phyloP scores from a whole-genome alignment of 2,329 filamentous ascomycete species.

The Fusarium sp. region DNA sequence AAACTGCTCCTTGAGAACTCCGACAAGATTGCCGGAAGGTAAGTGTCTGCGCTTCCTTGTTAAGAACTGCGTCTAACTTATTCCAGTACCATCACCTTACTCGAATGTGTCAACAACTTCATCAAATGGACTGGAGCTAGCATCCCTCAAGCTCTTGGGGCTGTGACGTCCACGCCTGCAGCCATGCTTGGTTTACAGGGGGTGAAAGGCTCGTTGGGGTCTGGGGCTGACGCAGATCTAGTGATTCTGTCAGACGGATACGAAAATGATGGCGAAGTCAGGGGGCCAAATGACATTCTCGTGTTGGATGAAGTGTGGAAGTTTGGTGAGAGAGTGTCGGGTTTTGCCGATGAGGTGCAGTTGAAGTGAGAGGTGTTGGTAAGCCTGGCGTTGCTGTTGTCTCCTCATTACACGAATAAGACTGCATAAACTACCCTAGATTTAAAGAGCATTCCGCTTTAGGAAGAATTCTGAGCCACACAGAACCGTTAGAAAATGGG shows the following conservation, averaged over 20 bases:
- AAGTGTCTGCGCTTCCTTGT: conserved; percentile 50
- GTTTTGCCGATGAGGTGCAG: conserved; percentile 32
- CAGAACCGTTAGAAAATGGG: background rate
- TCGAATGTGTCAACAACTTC: conserved; percentile 88
- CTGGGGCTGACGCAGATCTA: conserved; percentile 76
- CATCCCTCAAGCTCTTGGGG: conserved; percentile 76
- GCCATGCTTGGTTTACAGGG: conserved; percentile 77
- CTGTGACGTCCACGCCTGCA: conserved; percentile 83
- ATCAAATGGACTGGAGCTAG: conserved; percentile 78
- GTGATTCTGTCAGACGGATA: conserved; percentile 73
- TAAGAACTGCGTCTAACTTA: conserved; percentile 9
- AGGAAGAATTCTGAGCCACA: conserved; percentile 1
- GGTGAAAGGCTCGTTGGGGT: conserved; percentile 74
- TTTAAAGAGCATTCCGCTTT: conserved; percentile 12
- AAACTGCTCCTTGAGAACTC: conserved; percentile 83
- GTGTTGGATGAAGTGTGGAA: conserved; percentile 85
- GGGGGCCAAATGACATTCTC: conserved; percentile 63
- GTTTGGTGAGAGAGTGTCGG: conserved; percentile 71
- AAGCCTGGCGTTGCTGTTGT: conserved; percentile 8
- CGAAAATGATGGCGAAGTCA: conserved; percentile 42
- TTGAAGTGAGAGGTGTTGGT: conserved; percentile 33
- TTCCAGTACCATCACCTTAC: conserved; percentile 74
- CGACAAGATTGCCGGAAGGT: conserved; percentile 82
- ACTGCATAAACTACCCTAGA: conserved; percentile 25
- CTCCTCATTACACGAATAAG: conserved; percentile 18